A percentile compares a stretch with the other conserved stretches of the same genome.
phyloP scores from a whole-genome alignment of 768 basidiomycete genomes.

The Panaeolus cyanescens region DNA sequence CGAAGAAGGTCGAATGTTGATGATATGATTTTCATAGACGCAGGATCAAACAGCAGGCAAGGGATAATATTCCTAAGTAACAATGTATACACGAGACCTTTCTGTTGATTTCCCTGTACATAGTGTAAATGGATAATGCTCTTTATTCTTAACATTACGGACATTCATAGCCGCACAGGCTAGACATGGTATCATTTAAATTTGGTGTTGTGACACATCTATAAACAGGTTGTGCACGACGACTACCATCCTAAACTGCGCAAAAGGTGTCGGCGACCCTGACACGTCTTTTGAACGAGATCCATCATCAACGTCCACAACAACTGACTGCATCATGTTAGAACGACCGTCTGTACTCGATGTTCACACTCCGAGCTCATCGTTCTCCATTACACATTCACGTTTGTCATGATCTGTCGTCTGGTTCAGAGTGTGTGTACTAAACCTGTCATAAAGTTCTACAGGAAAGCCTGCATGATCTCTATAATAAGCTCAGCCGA shows the following conservation, averaged over 20 bases:
- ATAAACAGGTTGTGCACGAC: not conserved
- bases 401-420: constrained; percentile 43
- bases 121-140: constrained; percentile 1
- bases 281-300: not conserved
- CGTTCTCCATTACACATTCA: constrained; percentile 76
- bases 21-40: constrained; percentile 47
- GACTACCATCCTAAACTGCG: constrained; percentile 1
- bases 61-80: constrained; percentile 89
- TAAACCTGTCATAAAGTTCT: constrained; percentile 47
- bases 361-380: constrained; percentile 75
- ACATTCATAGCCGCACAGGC: not conserved
- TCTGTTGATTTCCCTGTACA: constrained; percentile 9
- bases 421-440: not conserved
- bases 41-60: constrained; percentile 81
- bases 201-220: constrained; percentile 1
- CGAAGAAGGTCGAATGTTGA: not conserved
- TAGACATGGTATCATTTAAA: not conserved
- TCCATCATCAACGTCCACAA: not conserved
- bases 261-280: not conserved
- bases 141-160: not conserved
- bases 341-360: constrained; percentile 50
- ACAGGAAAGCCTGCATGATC: constrained; percentile 61
- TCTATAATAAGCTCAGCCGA: constrained; percentile 72
- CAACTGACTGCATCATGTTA: not conserved
- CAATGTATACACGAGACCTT: not conserved